Conservation (phyloP, 768 basidiomycete species). For the Grammothele lineata region DNA sequence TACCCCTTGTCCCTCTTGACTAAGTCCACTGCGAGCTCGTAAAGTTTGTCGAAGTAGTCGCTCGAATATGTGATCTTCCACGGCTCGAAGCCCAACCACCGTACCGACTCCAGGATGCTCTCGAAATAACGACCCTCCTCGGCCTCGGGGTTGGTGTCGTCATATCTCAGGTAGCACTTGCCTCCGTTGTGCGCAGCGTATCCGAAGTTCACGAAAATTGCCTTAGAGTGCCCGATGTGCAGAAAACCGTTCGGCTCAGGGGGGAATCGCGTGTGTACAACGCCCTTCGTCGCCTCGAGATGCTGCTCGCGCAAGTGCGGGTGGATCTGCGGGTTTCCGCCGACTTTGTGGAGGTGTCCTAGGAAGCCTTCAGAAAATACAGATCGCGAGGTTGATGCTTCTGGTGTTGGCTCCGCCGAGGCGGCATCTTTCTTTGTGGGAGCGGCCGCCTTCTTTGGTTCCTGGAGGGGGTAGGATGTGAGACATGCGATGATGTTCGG, state of each 20-base stretch:
- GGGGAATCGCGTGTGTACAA: constrained; percentile 94
- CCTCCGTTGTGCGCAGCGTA: constrained; percentile 94
- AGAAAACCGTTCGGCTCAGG: constrained; percentile 98
- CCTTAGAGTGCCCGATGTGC: constrained; percentile 96
- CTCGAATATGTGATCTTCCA: constrained; percentile 99
- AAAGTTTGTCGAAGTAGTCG: constrained; percentile 88
- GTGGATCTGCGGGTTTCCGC: constrained; percentile 86
- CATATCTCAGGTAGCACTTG: constrained; percentile 89
- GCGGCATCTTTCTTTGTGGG: constrained; percentile 22
- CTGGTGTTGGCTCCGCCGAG: constrained; percentile 29
- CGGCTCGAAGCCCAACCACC: constrained; percentile 97
- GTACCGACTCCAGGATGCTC: constrained; percentile 89
- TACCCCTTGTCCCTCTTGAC: constrained; percentile 92
- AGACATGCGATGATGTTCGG: too few species aligned
- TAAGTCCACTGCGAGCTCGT: constrained; percentile 82
- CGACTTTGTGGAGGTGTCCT: constrained; percentile 87
- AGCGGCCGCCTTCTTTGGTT: constrained; percentile 43
- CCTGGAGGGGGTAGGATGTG: constrained; percentile 27
- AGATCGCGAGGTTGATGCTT: constrained; percentile 42
- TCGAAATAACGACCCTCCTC: constrained; percentile 97
- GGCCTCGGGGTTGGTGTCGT: constrained; percentile 98
- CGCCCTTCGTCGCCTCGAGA: constrained; percentile 71
- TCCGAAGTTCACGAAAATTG: constrained; percentile 98
- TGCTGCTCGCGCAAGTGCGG: constrained; percentile 78
- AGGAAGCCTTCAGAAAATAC: constrained; percentile 97